Evolutionary conservation across 2,329 filamentous ascomycete species (phyloP), one percentile per base, ranked within the genome.

Genomic region (Epichloe baconii): DNA sequence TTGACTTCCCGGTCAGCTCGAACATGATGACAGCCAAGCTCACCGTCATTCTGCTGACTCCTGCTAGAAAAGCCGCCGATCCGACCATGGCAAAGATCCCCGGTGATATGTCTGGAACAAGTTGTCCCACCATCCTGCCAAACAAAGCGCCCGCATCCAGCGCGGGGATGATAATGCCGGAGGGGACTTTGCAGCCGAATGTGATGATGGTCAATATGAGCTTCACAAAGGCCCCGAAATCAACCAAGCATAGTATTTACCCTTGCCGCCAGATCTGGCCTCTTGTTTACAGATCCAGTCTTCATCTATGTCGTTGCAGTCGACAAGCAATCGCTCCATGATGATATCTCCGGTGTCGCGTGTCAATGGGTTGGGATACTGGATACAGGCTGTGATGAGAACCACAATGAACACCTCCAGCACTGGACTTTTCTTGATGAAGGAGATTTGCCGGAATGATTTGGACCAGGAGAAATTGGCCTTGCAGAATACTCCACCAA

Each of bases 41-140:
- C 10, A 80, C 73, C 0, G 77, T 80, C 77, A 80, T 80, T 38
- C 78, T 67, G 11, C 71, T 74, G 2, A 80, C 76, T 5, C 78
- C 78, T 1, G 77, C 77, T 0, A 81, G 70, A 58, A 80, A 80
- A 0, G 77, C 76, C 3, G 74, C 76, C 0, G 77, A 72, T 1
- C 77, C 78, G 10, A 81, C 76, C 74, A 81, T 78, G 50, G 78
- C 78, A 60, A 80, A 80, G 49, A 80, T 78, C 2, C 78, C 76
- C 0, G 78, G 77, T 1, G 74, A 76, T 17, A 77, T 75, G 7
- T 58, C 55, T 0, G 57, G 58, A 6, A 67, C 56, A 15, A 63
- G 44, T 51, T 68, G 66, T 63, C 54, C 77, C 1, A 79, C 57
- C 3, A 81, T 66, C 3, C 77, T 70, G 3, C 78, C 77, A 54